Evolutionary conservation across 2,329 filamentous ascomycete species (phyloP), one percentile per base, ranked within the genome.

Genomic region (Apiospora saccharicola): DNA sequence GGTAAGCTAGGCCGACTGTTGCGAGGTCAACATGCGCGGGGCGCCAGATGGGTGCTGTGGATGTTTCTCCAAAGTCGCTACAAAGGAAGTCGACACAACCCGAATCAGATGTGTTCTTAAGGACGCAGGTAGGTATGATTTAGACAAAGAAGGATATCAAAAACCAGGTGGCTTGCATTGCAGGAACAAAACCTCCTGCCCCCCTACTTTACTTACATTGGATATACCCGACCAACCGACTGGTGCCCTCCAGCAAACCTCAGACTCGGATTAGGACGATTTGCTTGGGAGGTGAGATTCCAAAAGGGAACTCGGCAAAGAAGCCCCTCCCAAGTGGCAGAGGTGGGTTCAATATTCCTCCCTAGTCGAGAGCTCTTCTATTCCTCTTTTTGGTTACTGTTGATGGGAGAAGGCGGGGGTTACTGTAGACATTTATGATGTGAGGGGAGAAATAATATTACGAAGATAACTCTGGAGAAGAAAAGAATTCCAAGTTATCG

Each of bases 301-400:
- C 16, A n/a, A 57, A 61, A 61, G 53, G 53, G 30, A 61, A 61
- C 30, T 61, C 53, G 53, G 53, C 53, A 61, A 61, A 34, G 53
- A 34, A 61, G 53, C 53, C 53, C 53, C 53, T 61, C 53, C 30
- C 8, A 16, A 26, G 49, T 53, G 49, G 49, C 49, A 53, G 24
- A 61, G 53, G 53, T 61, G 53, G 53, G 30, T 37, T 61, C 53
- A 19, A 22, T 37, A 37, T 19, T 57, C 8, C 51, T 49, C 19
- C 46, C 16, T 30, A 34, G 53, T 34, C 34, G 53, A 61, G 53
- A 30, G 49, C 49, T 51, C 49, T 51, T n/a, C 49, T 51, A 24
- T 51, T 13, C 49, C 49, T 51, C 49, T 51, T 51, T 51, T 49
- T 8, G 47, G 47, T 7, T 49, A 49, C 47, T 49, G 49, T 51